A percentile compares a stretch with the other conserved stretches of the same genome.
phyloP scores from a whole-genome alignment of 345 rosid genomes.

The Rhodomyrtus tomentosa region DNA sequence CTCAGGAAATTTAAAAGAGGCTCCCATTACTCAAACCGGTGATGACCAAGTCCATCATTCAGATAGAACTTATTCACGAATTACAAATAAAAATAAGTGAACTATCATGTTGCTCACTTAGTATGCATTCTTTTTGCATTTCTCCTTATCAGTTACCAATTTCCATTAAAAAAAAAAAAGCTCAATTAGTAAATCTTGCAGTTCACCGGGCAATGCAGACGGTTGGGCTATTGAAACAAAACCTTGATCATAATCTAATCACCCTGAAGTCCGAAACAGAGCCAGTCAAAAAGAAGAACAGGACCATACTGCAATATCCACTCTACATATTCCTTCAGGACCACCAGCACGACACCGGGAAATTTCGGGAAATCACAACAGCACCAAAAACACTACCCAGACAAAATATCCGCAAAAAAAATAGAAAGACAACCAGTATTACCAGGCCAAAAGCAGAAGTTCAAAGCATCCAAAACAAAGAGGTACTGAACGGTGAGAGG shows the following conservation, averaged over 20 bases:
- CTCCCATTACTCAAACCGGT: background rate
- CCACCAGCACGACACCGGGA: background rate
- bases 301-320: background rate
- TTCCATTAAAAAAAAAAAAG: background rate
- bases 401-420: background rate
- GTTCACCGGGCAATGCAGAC: background rate
- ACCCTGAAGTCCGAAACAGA: background rate
- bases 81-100: background rate
- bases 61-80: background rate
- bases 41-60: background rate
- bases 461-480: conserved; percentile 67
- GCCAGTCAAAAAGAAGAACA: background rate
- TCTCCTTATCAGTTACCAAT: background rate
- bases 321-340: background rate
- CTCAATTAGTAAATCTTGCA: background rate
- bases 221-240: background rate
- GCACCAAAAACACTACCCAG: background rate
- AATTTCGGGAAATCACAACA: background rate
- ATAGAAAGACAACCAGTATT: background rate
- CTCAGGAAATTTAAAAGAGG: background rate
- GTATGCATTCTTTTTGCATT: background rate
- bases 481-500: conserved; percentile 72
- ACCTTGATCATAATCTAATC: background rate
- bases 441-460: conserved; percentile 91
- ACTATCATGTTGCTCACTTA: background rate